These are phyloP conservation scores for Botrytis fabae DNA, from an alignment of 2,329 filamentous ascomycete species.

Conservation along the genomic window DNA sequence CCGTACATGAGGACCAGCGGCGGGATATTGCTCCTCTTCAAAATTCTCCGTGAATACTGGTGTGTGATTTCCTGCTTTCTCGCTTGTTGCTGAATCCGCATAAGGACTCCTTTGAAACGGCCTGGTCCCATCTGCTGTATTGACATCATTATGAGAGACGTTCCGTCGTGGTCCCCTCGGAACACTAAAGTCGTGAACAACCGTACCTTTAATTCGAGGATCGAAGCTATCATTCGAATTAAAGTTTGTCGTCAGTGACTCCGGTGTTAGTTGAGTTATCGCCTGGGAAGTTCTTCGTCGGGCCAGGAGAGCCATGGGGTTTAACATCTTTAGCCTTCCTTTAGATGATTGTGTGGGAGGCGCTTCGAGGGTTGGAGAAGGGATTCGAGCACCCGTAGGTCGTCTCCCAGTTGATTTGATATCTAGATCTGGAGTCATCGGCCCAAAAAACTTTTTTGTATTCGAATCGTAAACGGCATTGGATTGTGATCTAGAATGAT, in stretches of 20 bases:
- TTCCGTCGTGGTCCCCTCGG: conserved; percentile 51
- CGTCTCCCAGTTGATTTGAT: conserved; percentile 32
- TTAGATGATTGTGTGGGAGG: conserved; percentile 33
- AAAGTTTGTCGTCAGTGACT: conserved; percentile 33
- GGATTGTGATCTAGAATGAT: conserved; percentile 27
- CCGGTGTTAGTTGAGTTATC: conserved; percentile 36
- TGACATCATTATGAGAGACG: conserved; percentile 39
- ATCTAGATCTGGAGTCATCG: conserved; percentile 28
- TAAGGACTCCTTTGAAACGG: conserved; percentile 33
- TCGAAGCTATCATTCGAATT: conserved; percentile 51
- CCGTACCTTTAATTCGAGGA: conserved; percentile 63
- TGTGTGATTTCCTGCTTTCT: conserved; percentile 47
- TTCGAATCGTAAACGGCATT: conserved; percentile 25
- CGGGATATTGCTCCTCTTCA: conserved; percentile 48
- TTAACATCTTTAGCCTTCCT: conserved; percentile 42
- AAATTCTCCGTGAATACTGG: conserved; percentile 58
- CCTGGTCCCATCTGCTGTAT: conserved; percentile 21
- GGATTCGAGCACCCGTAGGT: conserved; percentile 33
- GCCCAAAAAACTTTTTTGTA: conserved; percentile 27
- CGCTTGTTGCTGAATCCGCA: conserved; percentile 20
- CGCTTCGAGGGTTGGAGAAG: conserved; percentile 37
- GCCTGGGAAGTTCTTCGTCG: conserved; percentile 40
- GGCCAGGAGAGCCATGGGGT: conserved; percentile 44
- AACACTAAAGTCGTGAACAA: conserved; percentile 66
- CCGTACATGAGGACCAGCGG: conserved; percentile 40